Evolutionary conservation across 2,329 filamentous ascomycete genomes (phyloP), one percentile per base, ranked within the genome.

Genomic region (Pseudocercospora cruenta): DNA sequence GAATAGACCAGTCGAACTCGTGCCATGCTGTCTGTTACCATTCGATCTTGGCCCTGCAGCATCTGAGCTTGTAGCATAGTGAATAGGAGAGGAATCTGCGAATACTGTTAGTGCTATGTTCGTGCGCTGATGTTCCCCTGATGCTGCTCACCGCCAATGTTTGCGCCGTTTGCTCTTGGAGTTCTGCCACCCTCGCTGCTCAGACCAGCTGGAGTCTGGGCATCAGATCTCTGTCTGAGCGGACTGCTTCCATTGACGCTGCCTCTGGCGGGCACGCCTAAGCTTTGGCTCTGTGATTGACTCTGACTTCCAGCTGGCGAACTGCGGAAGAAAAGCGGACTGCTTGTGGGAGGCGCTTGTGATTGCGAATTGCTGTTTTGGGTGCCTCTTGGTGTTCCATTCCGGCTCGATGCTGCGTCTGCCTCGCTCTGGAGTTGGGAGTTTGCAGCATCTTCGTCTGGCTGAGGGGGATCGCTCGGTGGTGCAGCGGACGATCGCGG

Each of bases 1-100:
- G 76, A 98, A 98, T 31, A 98, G 85, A 4, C 89, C 91, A 75
- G 93, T 97, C n/a, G 75, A 77, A 66, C 73, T 74, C 3, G 73
- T 72, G 14, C 94, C 89, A 60, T 91, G 90, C 70, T 90, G 88
- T 60, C 83, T 82, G 58, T 86, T 83, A 69, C 86, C 80, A 60
- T 82, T 80, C 0, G 68, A 65, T 24, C 59, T 60, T n/a, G 75
- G 75, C 12, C 69, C 74, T 31, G 73, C 73, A 26, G 75, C 70
- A 64, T 76, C 96, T 43, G 94, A 97, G 79, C 93, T 97, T 39
- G 93, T 89, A 64, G 92, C 92, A 77, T 97, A 98, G 78, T 90
- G 88, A 71, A 98, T 92, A 1, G 94, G 94, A 0, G 94, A 98
- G 0, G 94, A 98, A 75, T 94, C 94, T 97, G 71, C 10, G 1